Evolutionary conservation across 176 grass and related monocot species (phyloP), one percentile per base, ranked within the genome.

Genomic region (Elaeis guineensis): DNA sequence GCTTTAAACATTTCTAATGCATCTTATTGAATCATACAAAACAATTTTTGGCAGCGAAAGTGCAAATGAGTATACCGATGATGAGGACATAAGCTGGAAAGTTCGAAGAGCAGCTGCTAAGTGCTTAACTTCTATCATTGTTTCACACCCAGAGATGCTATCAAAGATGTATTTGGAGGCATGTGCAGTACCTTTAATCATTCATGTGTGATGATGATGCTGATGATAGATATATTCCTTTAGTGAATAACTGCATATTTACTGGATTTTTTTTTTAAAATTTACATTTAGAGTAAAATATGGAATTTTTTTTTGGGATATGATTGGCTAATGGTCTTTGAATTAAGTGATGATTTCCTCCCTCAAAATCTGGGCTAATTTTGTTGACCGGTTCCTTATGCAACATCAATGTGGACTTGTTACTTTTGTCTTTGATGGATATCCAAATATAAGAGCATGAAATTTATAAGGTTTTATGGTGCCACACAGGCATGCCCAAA

Each of bases 21-120:
- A 71, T 30, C 22, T 59, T 64, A 66, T 50, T 24, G 32, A 25
- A 63, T 58, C 7, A n/a, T 61, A 32, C 49, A 28, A 68, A 67
- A 51, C 16, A 53, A 50, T 70, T 62, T 73, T 29, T 32, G 19
- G 7, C 73, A 98, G 93, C 65, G 87, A 98, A 73, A 92, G 93
- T 81, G 93, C 79, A 3, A 79, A 98, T 65, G 93, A 98, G 71
- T 98, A 98, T 55, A 98, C 93, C 26, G 93, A 98, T 64, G 93
- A 98, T 78, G 93, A 98, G 82, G 88, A 98, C 73, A 88, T 79
- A 49, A 98, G 93, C 67, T 92, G 93, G 93, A 98, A 98, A 79
- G 88, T 98, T 64, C 85, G 87, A 54, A 91, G 93, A 76, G 87
- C 93, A 64, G 78, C 93, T 60, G 88, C 88, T 0, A 98, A 98